Percentiles rank a stretch among this genome's conserved stretches.
These are phyloP conservation scores for Physcomitrium patens DNA, from an alignment of 225 moss, liverwort and hornwort genomes.

Conservation along the genomic window DNA sequence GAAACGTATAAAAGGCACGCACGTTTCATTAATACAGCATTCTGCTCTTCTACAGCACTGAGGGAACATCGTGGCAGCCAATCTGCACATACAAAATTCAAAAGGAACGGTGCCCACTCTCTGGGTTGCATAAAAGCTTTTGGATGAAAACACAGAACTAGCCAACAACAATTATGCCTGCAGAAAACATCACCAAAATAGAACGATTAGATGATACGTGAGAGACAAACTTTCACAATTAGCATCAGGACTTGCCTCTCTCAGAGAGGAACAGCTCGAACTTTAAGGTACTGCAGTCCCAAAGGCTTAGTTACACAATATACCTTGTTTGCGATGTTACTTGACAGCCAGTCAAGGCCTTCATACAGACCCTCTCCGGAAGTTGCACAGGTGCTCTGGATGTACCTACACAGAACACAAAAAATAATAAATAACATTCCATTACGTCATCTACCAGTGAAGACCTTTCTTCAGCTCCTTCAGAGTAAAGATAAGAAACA, in stretches of 20 bases:
- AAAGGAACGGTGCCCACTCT: slow-evolving; percentile 21
- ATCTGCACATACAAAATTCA: slow-evolving; percentile 47
- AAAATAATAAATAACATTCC: not conserved
- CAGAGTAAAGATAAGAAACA: too few species aligned
- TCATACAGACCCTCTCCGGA: slow-evolving; percentile 96
- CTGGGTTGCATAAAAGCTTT: slow-evolving; percentile 4
- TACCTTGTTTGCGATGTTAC: slow-evolving; percentile 88
- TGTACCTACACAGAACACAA: slow-evolving; percentile 29
- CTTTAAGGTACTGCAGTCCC: too few species aligned
- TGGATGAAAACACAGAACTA: not conserved
- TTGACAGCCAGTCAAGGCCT: slow-evolving; percentile 94
- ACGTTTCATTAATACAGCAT: slow-evolving; percentile 45
- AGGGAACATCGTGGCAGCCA: slow-evolving; percentile 31
- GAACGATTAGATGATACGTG: too few species aligned
- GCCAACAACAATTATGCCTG: slow-evolving; percentile 13
- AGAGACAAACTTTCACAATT: too few species aligned
- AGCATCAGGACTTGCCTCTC: too few species aligned
- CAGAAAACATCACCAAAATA: not conserved
- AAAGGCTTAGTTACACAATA: too few species aligned
- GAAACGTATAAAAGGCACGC: slow-evolving; percentile 29
- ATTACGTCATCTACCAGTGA: too few species aligned
- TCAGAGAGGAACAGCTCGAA: too few species aligned
- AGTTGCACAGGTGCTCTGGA: too few species aligned
- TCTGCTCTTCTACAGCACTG: slow-evolving; percentile 40
- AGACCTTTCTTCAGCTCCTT: too few species aligned